Evolutionary conservation across 148 eudicot species (phyloP).

Genomic region (Fagopyrum tataricum): DNA sequence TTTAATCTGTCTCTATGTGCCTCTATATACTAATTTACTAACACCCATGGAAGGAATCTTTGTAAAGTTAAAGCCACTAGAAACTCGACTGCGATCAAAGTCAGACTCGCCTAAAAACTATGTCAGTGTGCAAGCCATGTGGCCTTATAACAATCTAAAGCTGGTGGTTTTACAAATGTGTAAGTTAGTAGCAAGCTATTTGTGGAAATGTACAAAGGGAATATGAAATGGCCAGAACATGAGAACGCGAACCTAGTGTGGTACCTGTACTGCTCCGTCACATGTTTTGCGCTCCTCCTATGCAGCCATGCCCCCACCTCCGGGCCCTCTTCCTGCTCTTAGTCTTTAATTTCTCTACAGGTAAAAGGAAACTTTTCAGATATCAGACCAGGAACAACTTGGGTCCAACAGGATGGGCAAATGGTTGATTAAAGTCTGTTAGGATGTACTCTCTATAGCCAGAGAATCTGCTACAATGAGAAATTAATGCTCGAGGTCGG

Average conservation of each 20-base stretch:
- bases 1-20: not conserved
- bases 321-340: not conserved
- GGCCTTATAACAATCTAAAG: not conserved
- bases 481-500: not conserved
- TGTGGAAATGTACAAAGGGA: not conserved
- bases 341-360: not conserved
- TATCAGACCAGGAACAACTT: slow-evolving; percentile 8
- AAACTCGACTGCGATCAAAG: not conserved
- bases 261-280: not conserved
- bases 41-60: slow-evolving; percentile 6
- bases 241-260: slow-evolving; percentile 5
- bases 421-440: not conserved
- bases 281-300: not conserved
- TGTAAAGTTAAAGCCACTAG: slow-evolving; percentile 1
- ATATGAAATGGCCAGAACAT: not conserved
- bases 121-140: not conserved
- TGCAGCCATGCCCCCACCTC: not conserved
- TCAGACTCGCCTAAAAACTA: not conserved
- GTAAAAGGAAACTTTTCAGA: not conserved
- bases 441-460: not conserved
- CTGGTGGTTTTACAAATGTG: not conserved
- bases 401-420: slow-evolving; percentile 14
- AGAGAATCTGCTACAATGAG: slow-evolving; percentile 9
- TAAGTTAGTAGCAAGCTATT: not conserved
- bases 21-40: slow-evolving; percentile 6